Evolutionary conservation across 1,139 yeast genomes (phyloP), one percentile per base, ranked within the genome.

Genomic region (Williopsis jadinii): DNA sequence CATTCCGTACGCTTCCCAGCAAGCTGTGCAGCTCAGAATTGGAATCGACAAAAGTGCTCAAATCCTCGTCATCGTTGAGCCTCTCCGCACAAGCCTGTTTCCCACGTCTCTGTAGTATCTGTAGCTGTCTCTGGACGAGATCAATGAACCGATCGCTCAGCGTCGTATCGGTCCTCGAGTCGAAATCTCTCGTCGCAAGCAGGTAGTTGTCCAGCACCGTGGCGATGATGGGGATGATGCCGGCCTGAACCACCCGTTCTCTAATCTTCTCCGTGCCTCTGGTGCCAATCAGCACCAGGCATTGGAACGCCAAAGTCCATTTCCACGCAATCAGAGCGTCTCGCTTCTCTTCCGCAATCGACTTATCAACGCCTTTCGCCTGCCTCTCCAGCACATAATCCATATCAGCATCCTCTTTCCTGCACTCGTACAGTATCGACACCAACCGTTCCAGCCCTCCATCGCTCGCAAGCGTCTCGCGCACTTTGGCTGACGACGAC

Each of bases 251-350:
- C 8, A 92, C 86, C 52, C 92, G 79, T 52, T 83, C 80, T 38
- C 98, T 71, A 39, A 88, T 85, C 43, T 70, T 69, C 61, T 90
- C 97, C 1, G 95, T 80, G 28, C 98, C 98, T 52, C 97, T 71
- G 1, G 97, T 90, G 12, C 97, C 96, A 27, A 92, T 77, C 46
- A 88, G 73, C 1, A 90, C 95, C 46, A 92, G 66, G 57, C 97
- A 88, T 63, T 92, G 97, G 58, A 92, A 80, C 0, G 97, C 87
- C 45, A 92, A 67, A 8, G 95, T 86, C 98, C 98, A 92, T 64
- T 90, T 92, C 96, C 97, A 90, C 0, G 95, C 92, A 13, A 80
- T 73, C 44, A 85, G 66, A 24, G 82, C 71, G 47, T 73, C 58
- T 38, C 57, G 53, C 37, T 63, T 64, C 41, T 61, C 61, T 42